Base-by-base conservation (phyloP, 352 stramenopile genomes). In the Paralagenidium karlingii region DNA sequence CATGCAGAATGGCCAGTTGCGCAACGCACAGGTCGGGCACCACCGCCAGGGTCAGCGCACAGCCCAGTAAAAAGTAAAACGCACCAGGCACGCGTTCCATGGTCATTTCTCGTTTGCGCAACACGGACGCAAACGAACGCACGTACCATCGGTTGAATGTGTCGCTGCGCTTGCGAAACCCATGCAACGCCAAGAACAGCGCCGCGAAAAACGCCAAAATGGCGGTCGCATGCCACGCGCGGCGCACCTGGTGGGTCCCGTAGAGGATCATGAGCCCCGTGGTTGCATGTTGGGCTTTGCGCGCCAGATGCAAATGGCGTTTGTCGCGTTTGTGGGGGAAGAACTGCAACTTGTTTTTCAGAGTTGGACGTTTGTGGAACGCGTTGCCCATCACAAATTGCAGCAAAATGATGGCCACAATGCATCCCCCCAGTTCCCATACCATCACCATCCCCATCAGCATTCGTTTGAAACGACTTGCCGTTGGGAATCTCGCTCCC, bases 11-110 rank as follows among this genome's bases (percentile, higher is more conserved):
- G 9, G 64, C 54, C 22, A 82, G 68, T 12, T 60, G 55, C 15
- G 64, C 68, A 13, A 78, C 39, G n/a, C n/a, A n/a, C 22, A 44
- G 43, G 24, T 41, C 37, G 5, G 62, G 55, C 38, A 64, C 76
- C 8, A 76, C 7, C 13, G 38, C 44, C 2, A 76, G 45, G 11
- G 59, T 62, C 9, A 60, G 47, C 20, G 51, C 60, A 4, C 52
- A 63, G 19, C 68, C 68, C 13, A 78, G 42, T 10, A 82, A 40
- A 50, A 82, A 82, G 48, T 75, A 82, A 42, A 64, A 78, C 10
- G 64, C 64, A 9, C 64, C 64, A 0, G 68, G 68, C n/a, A 82
- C 16, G 3, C 49, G 55, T 0, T 43, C 24, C 38, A 48, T 44
- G 4, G 47, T 40, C 11, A 73, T 51, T 38, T 82, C 68, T 30